A percentile compares a stretch with the other conserved stretches of the same genome.
phyloP scores from a whole-genome alignment of 352 stramenopile species.

The Blastocystis sp. region DNA sequence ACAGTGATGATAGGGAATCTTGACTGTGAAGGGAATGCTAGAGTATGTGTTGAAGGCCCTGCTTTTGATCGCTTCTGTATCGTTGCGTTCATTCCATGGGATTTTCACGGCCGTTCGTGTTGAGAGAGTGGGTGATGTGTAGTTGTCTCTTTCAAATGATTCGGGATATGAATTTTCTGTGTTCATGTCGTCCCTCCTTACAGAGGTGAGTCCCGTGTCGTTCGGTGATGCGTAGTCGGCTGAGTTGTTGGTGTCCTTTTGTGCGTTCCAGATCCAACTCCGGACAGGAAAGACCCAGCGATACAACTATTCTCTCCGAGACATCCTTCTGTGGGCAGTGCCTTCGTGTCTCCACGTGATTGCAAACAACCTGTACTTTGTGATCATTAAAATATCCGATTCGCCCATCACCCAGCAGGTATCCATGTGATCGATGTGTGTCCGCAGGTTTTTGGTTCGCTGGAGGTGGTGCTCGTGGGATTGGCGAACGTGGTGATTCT shows the following conservation, averaged over 20 bases:
- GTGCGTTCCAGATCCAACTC: slow-evolving; percentile 13
- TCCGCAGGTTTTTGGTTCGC: slow-evolving; percentile 11
- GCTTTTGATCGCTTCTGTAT: slow-evolving; percentile 21
- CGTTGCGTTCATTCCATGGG: slow-evolving; percentile 38
- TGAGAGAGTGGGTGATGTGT: background rate
- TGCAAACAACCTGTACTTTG: slow-evolving; percentile 54
- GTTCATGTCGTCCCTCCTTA: slow-evolving; percentile 55
- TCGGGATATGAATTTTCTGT: slow-evolving; percentile 50
- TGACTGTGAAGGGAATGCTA: background rate
- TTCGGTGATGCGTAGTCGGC: background rate
- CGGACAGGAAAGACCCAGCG: background rate
- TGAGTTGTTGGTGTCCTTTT: slow-evolving; percentile 28
- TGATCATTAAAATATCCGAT: slow-evolving; percentile 51
- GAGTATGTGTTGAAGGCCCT: slow-evolving; percentile 33
- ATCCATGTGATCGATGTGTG: background rate
- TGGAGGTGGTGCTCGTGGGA: slow-evolving; percentile 51
- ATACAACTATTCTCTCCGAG: slow-evolving; percentile 27
- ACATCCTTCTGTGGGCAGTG: slow-evolving; percentile 46
- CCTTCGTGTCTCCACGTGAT: slow-evolving; percentile 32
- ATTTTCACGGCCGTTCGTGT: slow-evolving; percentile 25
- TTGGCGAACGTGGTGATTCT: slow-evolving; percentile 46
- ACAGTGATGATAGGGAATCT: background rate
- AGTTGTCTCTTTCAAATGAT: slow-evolving; percentile 17
- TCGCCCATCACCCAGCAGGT: slow-evolving; percentile 46
- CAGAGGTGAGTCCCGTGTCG: background rate